Evolutionary conservation across 2,329 filamentous ascomycete species (phyloP).

Genomic region (Xylariales sp.): DNA sequence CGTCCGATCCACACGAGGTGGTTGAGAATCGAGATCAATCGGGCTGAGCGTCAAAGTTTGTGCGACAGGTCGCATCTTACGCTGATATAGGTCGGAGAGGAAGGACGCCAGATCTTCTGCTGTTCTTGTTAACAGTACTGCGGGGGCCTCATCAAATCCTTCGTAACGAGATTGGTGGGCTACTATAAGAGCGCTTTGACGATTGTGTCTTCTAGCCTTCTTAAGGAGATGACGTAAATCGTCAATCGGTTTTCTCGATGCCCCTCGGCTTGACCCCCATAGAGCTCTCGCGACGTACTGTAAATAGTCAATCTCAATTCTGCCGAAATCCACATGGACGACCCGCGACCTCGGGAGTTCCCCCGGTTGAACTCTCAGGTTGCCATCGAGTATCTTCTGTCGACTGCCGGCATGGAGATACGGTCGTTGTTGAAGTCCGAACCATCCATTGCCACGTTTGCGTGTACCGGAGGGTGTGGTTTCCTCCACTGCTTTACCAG

Average conservation of each 20-base stretch:
- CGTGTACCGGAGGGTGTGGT: neutral
- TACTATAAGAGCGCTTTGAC: conserved; percentile 11
- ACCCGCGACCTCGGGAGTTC: too few species aligned
- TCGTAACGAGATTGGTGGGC: conserved; percentile 15
- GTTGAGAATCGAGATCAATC: conserved; percentile 21
- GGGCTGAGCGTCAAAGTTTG: conserved; percentile 25
- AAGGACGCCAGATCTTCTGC: conserved; percentile 30
- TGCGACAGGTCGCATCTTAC: conserved; percentile 10
- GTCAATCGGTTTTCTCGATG: conserved; percentile 5
- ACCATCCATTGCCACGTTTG: conserved; percentile 11
- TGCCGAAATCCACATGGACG: conserved; percentile 25
- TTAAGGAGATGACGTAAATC: conserved; percentile 24
- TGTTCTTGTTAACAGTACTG: conserved; percentile 19
- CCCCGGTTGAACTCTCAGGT: conserved; percentile 9
- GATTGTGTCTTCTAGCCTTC: conserved; percentile 11
- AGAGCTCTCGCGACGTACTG: conserved; percentile 16
- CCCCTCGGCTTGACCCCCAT: conserved; percentile 11
- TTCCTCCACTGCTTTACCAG: conserved; percentile 15
- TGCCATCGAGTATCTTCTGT: conserved; percentile 11
- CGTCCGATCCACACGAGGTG: conserved; percentile 24
- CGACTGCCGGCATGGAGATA: conserved; percentile 17
- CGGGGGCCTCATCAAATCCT: conserved; percentile 13
- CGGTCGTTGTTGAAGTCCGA: conserved; percentile 16
- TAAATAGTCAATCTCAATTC: conserved; percentile 19
- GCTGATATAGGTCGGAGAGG: conserved; percentile 27